Conservation (phyloP, 2,329 filamentous ascomycete genomes). For the Exophiala xenobiotica region DNA sequence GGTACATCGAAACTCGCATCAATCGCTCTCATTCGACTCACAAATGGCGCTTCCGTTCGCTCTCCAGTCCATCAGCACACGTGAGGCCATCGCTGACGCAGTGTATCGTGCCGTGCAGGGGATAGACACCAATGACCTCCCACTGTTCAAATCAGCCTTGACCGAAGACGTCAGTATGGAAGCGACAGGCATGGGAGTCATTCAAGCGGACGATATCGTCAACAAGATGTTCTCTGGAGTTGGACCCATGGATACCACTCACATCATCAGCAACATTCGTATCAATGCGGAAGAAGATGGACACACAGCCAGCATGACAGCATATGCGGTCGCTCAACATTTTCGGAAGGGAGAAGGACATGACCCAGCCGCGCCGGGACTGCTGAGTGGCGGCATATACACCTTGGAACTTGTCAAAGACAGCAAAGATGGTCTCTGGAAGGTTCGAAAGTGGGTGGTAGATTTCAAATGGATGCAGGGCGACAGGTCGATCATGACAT, state of each 20-base stretch:
- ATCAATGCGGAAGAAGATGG: conserved; percentile 23
- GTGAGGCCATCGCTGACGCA: conserved; percentile 38
- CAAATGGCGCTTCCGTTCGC: conserved; percentile 5
- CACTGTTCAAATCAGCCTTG: conserved; percentile 36
- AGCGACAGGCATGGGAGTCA: conserved; percentile 28
- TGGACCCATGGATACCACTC: conserved; percentile 33
- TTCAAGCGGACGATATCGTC: conserved; percentile 30
- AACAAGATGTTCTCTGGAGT: conserved; percentile 16
- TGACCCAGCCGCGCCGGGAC: conserved; percentile 1
- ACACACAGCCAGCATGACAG: conserved; percentile 21
- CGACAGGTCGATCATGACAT: background rate
- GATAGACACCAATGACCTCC: conserved; percentile 33
- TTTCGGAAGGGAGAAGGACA: background rate
- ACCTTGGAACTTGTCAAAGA: conserved; percentile 2
- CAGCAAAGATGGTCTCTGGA: conserved; percentile 8
- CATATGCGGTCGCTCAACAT: conserved; percentile 30
- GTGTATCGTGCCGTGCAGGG: conserved; percentile 33
- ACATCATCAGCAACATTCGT: conserved; percentile 31
- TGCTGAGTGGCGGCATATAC: conserved; percentile 1
- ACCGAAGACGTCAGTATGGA: conserved; percentile 26
- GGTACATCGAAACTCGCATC: too few species aligned
- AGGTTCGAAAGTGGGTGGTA: conserved; percentile 4
- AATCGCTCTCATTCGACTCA: too few species aligned
- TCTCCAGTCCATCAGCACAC: conserved; percentile 26
- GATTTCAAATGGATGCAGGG: background rate